Evolutionary conservation across 257 asterid species (phyloP).

Genomic region (Ehretia macrophylla): DNA sequence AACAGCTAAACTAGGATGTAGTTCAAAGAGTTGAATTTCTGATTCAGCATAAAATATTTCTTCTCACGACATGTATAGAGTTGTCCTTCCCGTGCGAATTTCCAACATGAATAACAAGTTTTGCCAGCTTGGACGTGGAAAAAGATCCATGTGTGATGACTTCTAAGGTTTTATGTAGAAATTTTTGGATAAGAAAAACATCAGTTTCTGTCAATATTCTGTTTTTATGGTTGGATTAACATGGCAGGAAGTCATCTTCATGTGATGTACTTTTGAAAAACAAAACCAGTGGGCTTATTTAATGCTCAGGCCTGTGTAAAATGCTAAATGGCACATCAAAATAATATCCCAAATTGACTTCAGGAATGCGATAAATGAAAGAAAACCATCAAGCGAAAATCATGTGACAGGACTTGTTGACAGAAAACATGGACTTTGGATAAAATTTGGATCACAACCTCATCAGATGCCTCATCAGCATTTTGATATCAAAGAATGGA

Average conservation of each 20-base stretch:
- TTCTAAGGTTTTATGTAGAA: conserved; percentile 3
- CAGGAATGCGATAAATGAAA: neutral
- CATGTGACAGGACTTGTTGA: neutral
- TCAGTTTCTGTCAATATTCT: conserved; percentile 12
- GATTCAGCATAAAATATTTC: neutral
- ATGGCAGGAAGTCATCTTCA: conserved; percentile 12
- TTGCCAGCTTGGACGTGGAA: conserved; percentile 8
- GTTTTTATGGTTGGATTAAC: conserved; percentile 7
- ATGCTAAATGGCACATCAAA: neutral
- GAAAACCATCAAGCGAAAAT: neutral
- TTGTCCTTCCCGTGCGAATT: conserved; percentile 15
- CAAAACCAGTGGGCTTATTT: neutral
- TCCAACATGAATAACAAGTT: conserved; percentile 29
- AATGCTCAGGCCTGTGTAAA: no score
- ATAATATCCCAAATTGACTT: neutral
- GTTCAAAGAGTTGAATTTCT: no score
- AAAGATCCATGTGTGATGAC: conserved; percentile 2
- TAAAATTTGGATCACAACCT: neutral
- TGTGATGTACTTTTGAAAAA: neutral
- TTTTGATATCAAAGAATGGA: neutral
- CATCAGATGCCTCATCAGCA: neutral
- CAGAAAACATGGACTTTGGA: neutral
- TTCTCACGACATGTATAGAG: conserved; percentile 27
- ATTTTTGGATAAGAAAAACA: conserved; percentile 20
- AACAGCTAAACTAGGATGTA: conserved; percentile 20